A percentile compares a stretch with the other conserved stretches of the same genome.
These are phyloP conservation scores for Lactarius hatsudake DNA, from an alignment of 768 basidiomycete species.

Conservation along the genomic window DNA sequence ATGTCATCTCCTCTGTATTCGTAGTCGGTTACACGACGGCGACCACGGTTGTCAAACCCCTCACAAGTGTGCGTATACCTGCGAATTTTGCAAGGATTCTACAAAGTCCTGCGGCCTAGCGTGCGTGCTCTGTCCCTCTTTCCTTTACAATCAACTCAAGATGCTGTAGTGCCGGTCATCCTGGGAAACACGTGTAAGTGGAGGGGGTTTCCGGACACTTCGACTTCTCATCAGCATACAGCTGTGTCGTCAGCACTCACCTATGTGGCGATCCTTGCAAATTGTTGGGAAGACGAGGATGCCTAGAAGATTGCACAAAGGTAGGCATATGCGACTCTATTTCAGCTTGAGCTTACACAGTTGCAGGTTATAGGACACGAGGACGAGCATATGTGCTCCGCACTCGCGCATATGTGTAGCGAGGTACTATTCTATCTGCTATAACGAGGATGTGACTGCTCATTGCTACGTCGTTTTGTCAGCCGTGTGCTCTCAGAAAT, in stretches of 20 bases:
- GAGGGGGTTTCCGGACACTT: background rate
- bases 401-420: constrained; percentile 54
- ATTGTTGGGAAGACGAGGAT: constrained; percentile 47
- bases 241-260: constrained; percentile 50
- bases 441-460: background rate
- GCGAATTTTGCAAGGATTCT: constrained; percentile 42
- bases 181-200: constrained; percentile 53
- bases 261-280: constrained; percentile 53
- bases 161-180: constrained; percentile 50
- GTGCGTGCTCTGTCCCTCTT: constrained; percentile 36
- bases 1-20: constrained; percentile 53
- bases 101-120: constrained; percentile 42
- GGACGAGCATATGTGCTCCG: constrained; percentile 52
- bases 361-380: constrained; percentile 50
- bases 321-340: constrained; percentile 31
- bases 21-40: constrained; percentile 44
- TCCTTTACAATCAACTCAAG: background rate
- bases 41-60: constrained; percentile 50
- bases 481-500: constrained; percentile 24
- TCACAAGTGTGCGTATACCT: constrained; percentile 46
- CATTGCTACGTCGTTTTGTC: background rate
- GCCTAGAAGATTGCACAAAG: constrained; percentile 52
- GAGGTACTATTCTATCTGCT: constrained; percentile 36
- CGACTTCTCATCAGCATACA: constrained; percentile 27
- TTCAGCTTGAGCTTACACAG: background rate